Evolutionary conservation across 352 stramenopile species (phyloP), one percentile per base, ranked within the genome.

Genomic region (Globisporangium cederbergense): DNA sequence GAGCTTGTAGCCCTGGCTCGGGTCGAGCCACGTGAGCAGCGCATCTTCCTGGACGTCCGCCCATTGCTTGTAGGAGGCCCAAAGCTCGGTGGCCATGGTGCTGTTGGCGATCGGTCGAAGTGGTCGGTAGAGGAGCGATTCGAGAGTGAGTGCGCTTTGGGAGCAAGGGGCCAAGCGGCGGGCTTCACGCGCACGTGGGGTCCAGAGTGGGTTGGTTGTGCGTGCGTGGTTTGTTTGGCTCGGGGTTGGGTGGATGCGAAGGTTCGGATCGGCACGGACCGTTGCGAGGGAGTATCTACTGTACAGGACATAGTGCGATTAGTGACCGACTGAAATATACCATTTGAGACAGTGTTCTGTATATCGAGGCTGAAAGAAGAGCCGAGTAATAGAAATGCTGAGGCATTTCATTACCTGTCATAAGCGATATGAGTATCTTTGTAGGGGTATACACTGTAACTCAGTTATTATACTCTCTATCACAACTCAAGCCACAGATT

Each of bases 41-140:
- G 66, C 47, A 30, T 73, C 69, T 53, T 89, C 73, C 55, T 76
- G 70, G 53, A 58, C 71, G 50, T 88, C 71, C 2, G 80, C 79
- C 78, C 78, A 85, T 70, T 75, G 63, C 71, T 89, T 85, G 74
- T 88, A 88, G 57, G 61, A 74, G 52, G 72, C 67, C 72, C 77
- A 84, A 58, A 89, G 61, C 68, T 66, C 60, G 60, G 74, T 22
- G 42, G 72, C 61, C 77, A 83, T 80, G 20, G 58, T 68, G 38
- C 14, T 55, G 52, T 13, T 61, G 32, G 32, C 22, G 60, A 60
- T 53, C 59, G 50, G 18, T 73, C 63, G 51, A 32, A 32, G 36
- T 65, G 60, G 47, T 59, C 53, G 46, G 55, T 43, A 64, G 28
- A 54, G 62, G 58, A 60, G 36, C 43, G 52, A 63, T 63, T 63